Evolutionary conservation across 805 yeast genomes (phyloP), one percentile per base, ranked within the genome.

Genomic region (Sungouiozyma intestinalis): DNA sequence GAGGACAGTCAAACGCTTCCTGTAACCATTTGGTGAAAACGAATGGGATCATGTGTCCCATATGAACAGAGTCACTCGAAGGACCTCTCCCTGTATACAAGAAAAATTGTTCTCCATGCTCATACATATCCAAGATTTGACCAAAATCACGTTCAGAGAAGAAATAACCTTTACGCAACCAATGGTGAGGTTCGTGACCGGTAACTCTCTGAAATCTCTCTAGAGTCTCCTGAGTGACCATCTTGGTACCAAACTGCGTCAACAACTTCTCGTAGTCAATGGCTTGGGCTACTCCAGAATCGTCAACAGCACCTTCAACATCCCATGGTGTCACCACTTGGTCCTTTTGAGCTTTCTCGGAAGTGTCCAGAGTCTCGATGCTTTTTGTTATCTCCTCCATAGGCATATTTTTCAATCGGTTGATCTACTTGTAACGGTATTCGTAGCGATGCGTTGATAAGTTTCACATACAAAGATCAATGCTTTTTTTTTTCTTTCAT

Each of bases 51-150:
- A 90, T 80, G 64, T 92, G 98, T 41, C 98, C 98, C 67, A 92
- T 71, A 62, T 92, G 98, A 85, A 92, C 81, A 16, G 92, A 81
- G 53, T 82, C 95, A 35, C 88, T 77, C 1, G 95, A 84, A 32
- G 98, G 97, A 4, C 98, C 98, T 63, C 98, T 77, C 33, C 98
- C 98, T 14, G 98, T 92, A 63, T 92, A 92, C 48, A 92, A 68
- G 68, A 90, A 92, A 65, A 92, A 92, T 24, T 88, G 95, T 65
- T 92, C 86, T 16, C 95, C 95, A 58, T 83, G 85, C 67, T 92
- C 97, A 63, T 92, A 86, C 52, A 87, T 65, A 59, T 85, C 94
- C 57, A 90, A 72, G 56, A 90, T 92, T 54, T 68, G 75, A 55
- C 60, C 65, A 58, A 84, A 79, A 63, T 84, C 92, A 66, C 98